These are phyloP conservation scores for Nicotiana noctiflora DNA, from an alignment of 257 asterid species.

Conservation along the genomic window DNA sequence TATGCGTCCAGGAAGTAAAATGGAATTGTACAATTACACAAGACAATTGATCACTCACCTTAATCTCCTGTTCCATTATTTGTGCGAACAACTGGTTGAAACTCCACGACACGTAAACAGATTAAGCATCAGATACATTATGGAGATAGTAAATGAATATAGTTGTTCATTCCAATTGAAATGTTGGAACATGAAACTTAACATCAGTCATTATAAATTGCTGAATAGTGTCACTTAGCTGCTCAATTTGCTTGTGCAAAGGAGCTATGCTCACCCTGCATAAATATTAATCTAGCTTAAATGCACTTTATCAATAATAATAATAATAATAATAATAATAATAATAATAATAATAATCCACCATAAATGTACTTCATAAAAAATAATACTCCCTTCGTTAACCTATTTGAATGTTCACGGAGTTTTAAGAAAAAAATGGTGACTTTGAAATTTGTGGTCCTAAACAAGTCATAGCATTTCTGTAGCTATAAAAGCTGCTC, in stretches of 20 bases:
- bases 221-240: conserved; percentile 79
- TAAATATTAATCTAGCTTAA: background rate
- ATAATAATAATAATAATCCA: too few species aligned
- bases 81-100: conserved; percentile 72
- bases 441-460: too few species aligned
- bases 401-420: too few species aligned
- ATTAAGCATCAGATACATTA: conserved; percentile 66
- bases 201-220: conserved; percentile 57
- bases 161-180: conserved; percentile 86
- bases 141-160: conserved; percentile 92
- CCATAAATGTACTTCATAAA: too few species aligned
- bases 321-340: too few species aligned
- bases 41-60: conserved; percentile 31
- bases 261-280: conserved; percentile 89
- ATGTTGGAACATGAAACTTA: conserved; percentile 67
- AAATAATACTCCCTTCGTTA: too few species aligned
- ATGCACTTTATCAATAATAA: too few species aligned
- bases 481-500: too few species aligned
- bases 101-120: conserved; percentile 70
- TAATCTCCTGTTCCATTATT: conserved; percentile 62
- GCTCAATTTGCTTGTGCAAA: conserved; percentile 84
- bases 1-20: background rate
- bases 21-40: background rate
- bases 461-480: too few species aligned
- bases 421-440: too few species aligned